phyloP scores from a whole-genome alignment of 306 rosid species.

The Elaeagnus macrophylla region DNA sequence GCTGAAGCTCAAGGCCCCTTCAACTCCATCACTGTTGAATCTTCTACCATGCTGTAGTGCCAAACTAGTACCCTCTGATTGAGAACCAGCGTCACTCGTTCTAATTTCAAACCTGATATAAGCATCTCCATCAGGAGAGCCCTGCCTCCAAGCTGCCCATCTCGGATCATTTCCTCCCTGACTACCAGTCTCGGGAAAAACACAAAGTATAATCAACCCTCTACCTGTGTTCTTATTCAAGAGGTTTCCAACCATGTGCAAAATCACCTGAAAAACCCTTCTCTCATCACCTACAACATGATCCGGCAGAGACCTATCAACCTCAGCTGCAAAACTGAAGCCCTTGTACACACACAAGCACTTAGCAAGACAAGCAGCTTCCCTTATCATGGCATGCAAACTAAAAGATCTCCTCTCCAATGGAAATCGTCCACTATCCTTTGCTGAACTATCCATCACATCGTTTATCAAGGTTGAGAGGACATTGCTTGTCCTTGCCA shows the following conservation, averaged over 20 bases:
- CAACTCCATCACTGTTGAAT: slow-evolving; percentile 53
- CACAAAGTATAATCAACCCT: slow-evolving; percentile 53
- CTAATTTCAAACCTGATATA: slow-evolving; percentile 79
- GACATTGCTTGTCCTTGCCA: slow-evolving; percentile 83
- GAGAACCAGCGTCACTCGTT: slow-evolving; percentile 44
- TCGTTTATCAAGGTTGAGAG: slow-evolving; percentile 79
- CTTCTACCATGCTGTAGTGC: slow-evolving; percentile 33
- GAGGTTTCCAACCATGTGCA: slow-evolving; percentile 93
- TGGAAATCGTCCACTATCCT: slow-evolving; percentile 70
- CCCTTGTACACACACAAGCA: slow-evolving; percentile 79
- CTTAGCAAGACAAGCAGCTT: slow-evolving; percentile 90
- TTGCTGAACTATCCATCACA: slow-evolving; percentile 75
- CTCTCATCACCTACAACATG: slow-evolving; percentile 87
- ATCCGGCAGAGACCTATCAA: slow-evolving; percentile 73
- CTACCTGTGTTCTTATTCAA: slow-evolving; percentile 49
- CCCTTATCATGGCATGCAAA: slow-evolving; percentile 74
- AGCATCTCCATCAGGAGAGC: slow-evolving; percentile 71
- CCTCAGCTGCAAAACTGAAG: slow-evolving; percentile 61
- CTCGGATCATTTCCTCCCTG: slow-evolving; percentile 85
- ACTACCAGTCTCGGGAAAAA: slow-evolving; percentile 59
- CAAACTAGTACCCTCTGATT: slow-evolving; percentile 41
- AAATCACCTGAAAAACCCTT: slow-evolving; percentile 94
- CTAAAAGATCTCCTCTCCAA: slow-evolving; percentile 71
- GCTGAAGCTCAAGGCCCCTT: slow-evolving; percentile 76
- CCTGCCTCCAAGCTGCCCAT: slow-evolving; percentile 77